Base-by-base conservation (phyloP, 2,329 filamentous ascomycete genomes). In the Colletotrichum sp. region DNA sequence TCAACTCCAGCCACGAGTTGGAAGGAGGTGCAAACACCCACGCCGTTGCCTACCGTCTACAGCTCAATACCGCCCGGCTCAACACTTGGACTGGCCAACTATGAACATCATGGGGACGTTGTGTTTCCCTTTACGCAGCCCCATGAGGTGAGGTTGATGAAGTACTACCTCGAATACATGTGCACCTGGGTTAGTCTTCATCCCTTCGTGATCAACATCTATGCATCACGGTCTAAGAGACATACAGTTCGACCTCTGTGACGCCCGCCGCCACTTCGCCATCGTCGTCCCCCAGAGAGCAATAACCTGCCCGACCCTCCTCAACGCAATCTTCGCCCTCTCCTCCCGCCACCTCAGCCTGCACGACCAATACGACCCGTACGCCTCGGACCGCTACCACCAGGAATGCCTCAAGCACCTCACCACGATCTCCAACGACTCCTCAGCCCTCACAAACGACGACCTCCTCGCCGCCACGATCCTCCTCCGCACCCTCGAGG, bases 401-500 rank as follows among this genome's bases (percentile, higher is more conserved):
- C 85, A 89, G 59, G 85, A 88, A 70, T 92, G 90, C 75, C 83
- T 88, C 67, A 65, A 71, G 13, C 72, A 74, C 16, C 67, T 74
- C 12, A 66, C 88, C 18, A 86, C 87, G 3, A 86, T 87, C 81
- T 81, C 89, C 26, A 85, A 84, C 72, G 80, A 86, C 59, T 80
- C 83, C 4, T 83, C 82, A 2, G 81, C 81, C 10, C 79, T 86
- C 0, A 81, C 81, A 7, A 87, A 90, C 71, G 90, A 91, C 76
- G 88, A 89, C 65, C 79, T 91, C 5, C 86, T 91, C 43, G 89
- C 90, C 0, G 89, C 90, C 1, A 89, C 87, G 0, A 90, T 92
- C 28, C 89, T 92, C 10, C 83, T 92, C 4, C 85, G 91, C 4
- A 88, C 90, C 4, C 85, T 91, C 21, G 90, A 92, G 79, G 90